Evolutionary conservation across 2,329 filamentous ascomycete species (phyloP).

Genomic region (Leptodontidium sp.): DNA sequence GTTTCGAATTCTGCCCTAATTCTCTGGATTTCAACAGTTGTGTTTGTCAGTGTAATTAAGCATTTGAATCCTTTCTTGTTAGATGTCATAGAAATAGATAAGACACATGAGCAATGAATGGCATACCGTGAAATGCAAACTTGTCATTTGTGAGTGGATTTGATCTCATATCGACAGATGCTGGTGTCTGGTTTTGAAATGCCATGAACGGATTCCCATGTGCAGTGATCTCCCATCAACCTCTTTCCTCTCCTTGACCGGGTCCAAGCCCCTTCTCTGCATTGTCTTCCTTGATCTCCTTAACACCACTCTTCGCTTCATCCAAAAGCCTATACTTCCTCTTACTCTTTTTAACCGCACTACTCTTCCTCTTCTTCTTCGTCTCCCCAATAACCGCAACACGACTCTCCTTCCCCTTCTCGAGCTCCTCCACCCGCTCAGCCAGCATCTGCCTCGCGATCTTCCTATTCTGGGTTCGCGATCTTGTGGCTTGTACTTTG

Average conservation of each 20-base stretch:
- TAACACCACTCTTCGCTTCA: conserved; percentile 37
- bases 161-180: background rate
- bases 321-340: conserved; percentile 76
- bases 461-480: conserved; percentile 85
- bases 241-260: background rate
- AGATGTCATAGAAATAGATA: conserved; percentile 4
- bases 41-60: conserved; percentile 5
- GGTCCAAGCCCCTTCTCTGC: background rate
- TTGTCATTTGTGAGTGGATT: background rate
- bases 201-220: too few species aligned
- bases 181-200: too few species aligned
- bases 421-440: conserved; percentile 67
- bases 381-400: conserved; percentile 68
- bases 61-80: background rate
- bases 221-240: background rate
- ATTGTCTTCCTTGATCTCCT: background rate
- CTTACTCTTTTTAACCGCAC: conserved; percentile 80
- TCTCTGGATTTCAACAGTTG: background rate
- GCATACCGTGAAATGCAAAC: background rate
- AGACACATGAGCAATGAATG: background rate
- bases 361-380: conserved; percentile 75
- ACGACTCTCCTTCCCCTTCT: conserved; percentile 75
- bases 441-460: conserved; percentile 77
- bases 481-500: conserved; percentile 92
- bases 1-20: background rate